phyloP scores from a whole-genome alignment of 1,284 basidiomycete genomes.

The Puccinia coronata region DNA sequence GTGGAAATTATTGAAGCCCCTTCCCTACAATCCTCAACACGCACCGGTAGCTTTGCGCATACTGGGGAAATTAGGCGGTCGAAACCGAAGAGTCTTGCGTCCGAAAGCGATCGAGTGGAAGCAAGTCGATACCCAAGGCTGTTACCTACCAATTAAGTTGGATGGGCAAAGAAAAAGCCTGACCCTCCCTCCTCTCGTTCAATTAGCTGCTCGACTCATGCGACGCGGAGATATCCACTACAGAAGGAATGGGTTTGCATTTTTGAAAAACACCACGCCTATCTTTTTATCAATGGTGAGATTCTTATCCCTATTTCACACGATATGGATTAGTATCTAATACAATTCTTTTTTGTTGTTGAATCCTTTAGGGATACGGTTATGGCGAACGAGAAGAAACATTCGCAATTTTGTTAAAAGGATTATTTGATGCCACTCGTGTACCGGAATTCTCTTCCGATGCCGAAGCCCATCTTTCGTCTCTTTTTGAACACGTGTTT shows the following conservation, averaged over 20 bases:
- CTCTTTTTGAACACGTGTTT: slow-evolving; percentile 71
- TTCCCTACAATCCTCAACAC: slow-evolving; percentile 86
- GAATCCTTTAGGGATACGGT: slow-evolving; percentile 68
- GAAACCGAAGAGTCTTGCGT: slow-evolving; percentile 83
- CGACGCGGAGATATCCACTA: slow-evolving; percentile 64
- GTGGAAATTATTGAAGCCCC: slow-evolving; percentile 83
- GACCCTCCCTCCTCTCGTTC: slow-evolving; percentile 71
- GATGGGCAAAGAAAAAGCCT: slow-evolving; percentile 70
- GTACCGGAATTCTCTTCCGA: slow-evolving; percentile 70
- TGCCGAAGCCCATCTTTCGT: slow-evolving; percentile 70
- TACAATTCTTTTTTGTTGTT: slow-evolving; percentile 31
- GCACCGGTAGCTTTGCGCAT: slow-evolving; percentile 96
- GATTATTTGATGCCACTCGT: slow-evolving; percentile 76
- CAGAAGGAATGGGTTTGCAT: slow-evolving; percentile 38
- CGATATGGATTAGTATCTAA: background rate
- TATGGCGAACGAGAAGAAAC: slow-evolving; percentile 74
- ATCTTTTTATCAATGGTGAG: slow-evolving; percentile 48
- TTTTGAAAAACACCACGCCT: slow-evolving; percentile 50
- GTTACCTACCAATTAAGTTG: slow-evolving; percentile 73
- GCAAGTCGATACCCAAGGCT: slow-evolving; percentile 67
- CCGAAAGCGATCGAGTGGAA: slow-evolving; percentile 76
- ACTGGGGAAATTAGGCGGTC: slow-evolving; percentile 91
- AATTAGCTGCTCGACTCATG: slow-evolving; percentile 71
- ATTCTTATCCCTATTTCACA: slow-evolving; percentile 2
- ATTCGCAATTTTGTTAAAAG: slow-evolving; percentile 72